A percentile compares a stretch with the other conserved stretches of the same genome.
phyloP scores from a whole-genome alignment of 2,329 filamentous ascomycete species.

The Chaetomiaceae sp. region DNA sequence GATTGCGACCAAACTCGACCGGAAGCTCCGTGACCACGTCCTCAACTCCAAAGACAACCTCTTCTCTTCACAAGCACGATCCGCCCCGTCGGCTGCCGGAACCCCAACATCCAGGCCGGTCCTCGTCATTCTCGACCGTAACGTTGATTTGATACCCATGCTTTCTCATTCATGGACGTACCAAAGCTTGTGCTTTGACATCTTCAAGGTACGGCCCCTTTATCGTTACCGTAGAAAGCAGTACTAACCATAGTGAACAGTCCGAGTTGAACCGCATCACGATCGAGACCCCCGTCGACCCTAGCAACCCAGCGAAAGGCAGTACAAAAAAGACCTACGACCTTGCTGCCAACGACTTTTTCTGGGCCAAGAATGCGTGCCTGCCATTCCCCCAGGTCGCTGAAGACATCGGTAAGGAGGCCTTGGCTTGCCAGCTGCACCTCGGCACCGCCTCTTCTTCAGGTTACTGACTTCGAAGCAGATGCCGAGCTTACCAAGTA shows the following conservation, averaged over 20 bases:
- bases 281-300: slow-evolving; percentile 77
- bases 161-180: slow-evolving; percentile 86
- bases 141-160: slow-evolving; percentile 95
- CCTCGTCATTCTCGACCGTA: slow-evolving; percentile 88
- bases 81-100: slow-evolving; percentile 49
- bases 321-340: slow-evolving; percentile 87
- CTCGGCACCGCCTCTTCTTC: neutral
- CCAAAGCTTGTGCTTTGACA: slow-evolving; percentile 73
- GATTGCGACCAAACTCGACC: slow-evolving; percentile 88
- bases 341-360: slow-evolving; percentile 84
- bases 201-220: slow-evolving; percentile 40
- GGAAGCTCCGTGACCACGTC: slow-evolving; percentile 92
- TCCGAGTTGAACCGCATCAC: slow-evolving; percentile 78
- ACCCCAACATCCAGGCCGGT: slow-evolving; percentile 77
- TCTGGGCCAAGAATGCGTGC: slow-evolving; percentile 90
- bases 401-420: slow-evolving; percentile 60
- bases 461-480: slow-evolving; percentile 34
- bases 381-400: slow-evolving; percentile 93
- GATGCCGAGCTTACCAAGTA: slow-evolving; percentile 90
- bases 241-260: slow-evolving; percentile 67
- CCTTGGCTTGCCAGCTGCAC: neutral
- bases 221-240: slow-evolving; percentile 33
- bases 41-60: slow-evolving; percentile 97
- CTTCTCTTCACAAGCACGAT: slow-evolving; percentile 61
- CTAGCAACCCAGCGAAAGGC: slow-evolving; percentile 67